Conservation (phyloP, 345 rosid genomes). For the Microcos paniculata region DNA sequence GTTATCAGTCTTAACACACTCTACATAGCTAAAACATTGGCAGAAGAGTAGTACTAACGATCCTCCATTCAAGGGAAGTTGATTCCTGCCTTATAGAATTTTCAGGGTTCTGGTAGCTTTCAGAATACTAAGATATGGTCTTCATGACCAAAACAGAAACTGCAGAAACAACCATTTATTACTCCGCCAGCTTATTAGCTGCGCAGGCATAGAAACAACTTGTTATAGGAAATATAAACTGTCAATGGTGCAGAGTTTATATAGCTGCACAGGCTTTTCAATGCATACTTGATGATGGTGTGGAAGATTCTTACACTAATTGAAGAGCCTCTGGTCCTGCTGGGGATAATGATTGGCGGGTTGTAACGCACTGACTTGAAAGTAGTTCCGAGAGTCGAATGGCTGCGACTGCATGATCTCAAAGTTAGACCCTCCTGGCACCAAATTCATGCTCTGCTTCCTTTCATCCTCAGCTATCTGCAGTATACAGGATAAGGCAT, state of each 20-base stretch:
- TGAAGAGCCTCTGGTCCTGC: conserved; percentile 80
- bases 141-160: background rate
- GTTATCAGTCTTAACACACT: conserved; percentile 19
- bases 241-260: background rate
- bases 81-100: conserved; percentile 14
- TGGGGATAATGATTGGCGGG: conserved; percentile 62
- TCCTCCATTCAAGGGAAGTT: conserved; percentile 16
- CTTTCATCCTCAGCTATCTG: conserved; percentile 80
- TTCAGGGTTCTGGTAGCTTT: conserved; percentile 10
- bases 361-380: conserved; percentile 80
- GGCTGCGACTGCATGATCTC: conserved; percentile 63
- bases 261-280: no score
- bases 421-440: conserved; percentile 74
- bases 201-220: background rate
- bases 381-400: conserved; percentile 70
- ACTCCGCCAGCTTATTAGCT: conserved; percentile 8
- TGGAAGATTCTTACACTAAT: conserved; percentile 58
- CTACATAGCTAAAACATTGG: conserved; percentile 12
- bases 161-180: background rate
- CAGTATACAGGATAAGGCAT: background rate
- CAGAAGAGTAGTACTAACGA: conserved; percentile 4
- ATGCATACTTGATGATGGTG: no score
- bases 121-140: conserved; percentile 10
- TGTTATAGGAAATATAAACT: background rate
- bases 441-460: conserved; percentile 70